These are phyloP conservation scores for Lasiodiplodia citricola DNA, from an alignment of 2,329 filamentous ascomycete species.

Conservation along the genomic window DNA sequence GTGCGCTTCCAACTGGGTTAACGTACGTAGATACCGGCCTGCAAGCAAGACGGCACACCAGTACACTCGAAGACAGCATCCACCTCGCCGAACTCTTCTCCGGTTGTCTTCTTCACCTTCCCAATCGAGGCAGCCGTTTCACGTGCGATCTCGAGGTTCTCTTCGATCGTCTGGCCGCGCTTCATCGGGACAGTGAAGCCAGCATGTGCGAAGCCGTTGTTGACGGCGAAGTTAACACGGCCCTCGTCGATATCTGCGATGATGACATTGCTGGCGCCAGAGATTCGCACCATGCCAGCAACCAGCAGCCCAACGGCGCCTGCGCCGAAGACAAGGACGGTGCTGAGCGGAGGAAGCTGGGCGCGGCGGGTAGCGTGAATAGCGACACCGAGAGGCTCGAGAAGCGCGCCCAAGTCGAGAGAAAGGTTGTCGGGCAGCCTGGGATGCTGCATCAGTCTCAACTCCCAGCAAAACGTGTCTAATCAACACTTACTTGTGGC, in stretches of 20 bases:
- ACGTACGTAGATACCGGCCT: slow-evolving; percentile 71
- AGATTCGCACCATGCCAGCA: slow-evolving; percentile 61
- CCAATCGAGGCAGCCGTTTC: slow-evolving; percentile 53
- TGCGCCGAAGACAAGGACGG: slow-evolving; percentile 64
- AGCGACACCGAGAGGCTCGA: slow-evolving; percentile 66
- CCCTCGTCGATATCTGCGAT: slow-evolving; percentile 66
- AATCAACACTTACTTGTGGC: slow-evolving; percentile 52
- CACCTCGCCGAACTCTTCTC: slow-evolving; percentile 57
- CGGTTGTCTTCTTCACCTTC: slow-evolving; percentile 41
- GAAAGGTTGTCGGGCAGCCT: slow-evolving; percentile 58
- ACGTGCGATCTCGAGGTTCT: slow-evolving; percentile 59
- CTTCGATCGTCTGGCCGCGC: slow-evolving; percentile 57
- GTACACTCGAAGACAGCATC: slow-evolving; percentile 79
- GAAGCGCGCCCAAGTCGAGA: slow-evolving; percentile 62
- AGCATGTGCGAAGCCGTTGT: slow-evolving; percentile 55
- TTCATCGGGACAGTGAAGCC: slow-evolving; percentile 54
- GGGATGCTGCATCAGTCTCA: not conserved
- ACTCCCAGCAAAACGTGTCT: not conserved
- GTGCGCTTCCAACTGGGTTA: not conserved
- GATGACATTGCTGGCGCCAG: slow-evolving; percentile 60
- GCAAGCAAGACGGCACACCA: slow-evolving; percentile 75
- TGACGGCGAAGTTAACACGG: slow-evolving; percentile 60
- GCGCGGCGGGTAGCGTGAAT: slow-evolving; percentile 64
- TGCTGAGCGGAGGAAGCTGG: slow-evolving; percentile 51
- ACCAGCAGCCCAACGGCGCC: slow-evolving; percentile 66